phyloP scores from a whole-genome alignment of 495 filamentous ascomycete genomes.

The Penicillium psychrofluorescens region DNA sequence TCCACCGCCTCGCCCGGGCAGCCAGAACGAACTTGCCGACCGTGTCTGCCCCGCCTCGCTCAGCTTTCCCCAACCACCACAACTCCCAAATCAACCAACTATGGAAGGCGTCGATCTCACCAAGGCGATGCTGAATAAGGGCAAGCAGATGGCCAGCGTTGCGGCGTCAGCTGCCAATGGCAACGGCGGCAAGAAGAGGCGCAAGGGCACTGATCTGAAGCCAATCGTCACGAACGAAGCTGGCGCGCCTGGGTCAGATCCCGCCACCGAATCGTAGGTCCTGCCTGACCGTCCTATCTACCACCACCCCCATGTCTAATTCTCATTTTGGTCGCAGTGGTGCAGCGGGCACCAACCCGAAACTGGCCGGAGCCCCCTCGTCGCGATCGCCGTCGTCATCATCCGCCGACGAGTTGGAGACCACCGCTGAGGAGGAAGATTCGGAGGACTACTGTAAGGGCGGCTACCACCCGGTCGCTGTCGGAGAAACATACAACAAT shows the following conservation, averaged over 20 bases:
- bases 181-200: slow-evolving; percentile 71
- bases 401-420: slow-evolving; percentile 79
- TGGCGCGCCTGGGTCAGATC: slow-evolving; percentile 20
- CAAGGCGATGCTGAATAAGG: slow-evolving; percentile 70
- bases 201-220: slow-evolving; percentile 78
- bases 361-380: slow-evolving; percentile 36
- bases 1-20: slow-evolving; percentile 3
- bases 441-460: slow-evolving; percentile 99
- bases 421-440: slow-evolving; percentile 96
- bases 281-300: neutral
- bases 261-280: slow-evolving; percentile 47
- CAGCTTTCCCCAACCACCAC: slow-evolving; percentile 8
- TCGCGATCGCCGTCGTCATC: slow-evolving; percentile 77
- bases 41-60: slow-evolving; percentile 15
- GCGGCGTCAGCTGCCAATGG: slow-evolving; percentile 55
- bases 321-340: slow-evolving; percentile 28
- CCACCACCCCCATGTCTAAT: neutral
- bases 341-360: slow-evolving; percentile 22
- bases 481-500: slow-evolving; percentile 96
- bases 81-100: slow-evolving; percentile 22
- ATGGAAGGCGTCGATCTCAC: slow-evolving; percentile 74
- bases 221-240: slow-evolving; percentile 83
- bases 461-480: slow-evolving; percentile 88
- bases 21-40: no score
- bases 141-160: slow-evolving; percentile 62